These are phyloP conservation scores for Colletotrichum musae DNA, from an alignment of 2,329 filamentous ascomycete species.

Conservation along the genomic window DNA sequence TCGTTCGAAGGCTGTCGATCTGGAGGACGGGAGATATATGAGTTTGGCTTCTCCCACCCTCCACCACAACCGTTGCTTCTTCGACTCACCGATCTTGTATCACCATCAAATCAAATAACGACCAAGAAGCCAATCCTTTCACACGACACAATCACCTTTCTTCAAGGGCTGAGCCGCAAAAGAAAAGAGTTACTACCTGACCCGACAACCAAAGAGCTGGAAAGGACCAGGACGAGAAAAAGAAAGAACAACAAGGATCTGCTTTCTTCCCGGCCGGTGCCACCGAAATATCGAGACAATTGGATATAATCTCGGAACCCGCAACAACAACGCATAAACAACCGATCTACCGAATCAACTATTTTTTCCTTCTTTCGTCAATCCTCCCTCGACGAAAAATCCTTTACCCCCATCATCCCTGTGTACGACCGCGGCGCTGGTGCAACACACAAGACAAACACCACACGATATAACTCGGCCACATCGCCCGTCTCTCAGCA, in stretches of 20 bases:
- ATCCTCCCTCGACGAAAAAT: background rate
- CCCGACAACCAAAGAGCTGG: constrained; percentile 34
- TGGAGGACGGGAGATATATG: constrained; percentile 37
- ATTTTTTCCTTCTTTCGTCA: too few species aligned
- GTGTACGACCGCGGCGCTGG: constrained; percentile 14
- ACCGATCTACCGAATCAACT: background rate
- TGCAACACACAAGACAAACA: background rate
- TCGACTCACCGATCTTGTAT: constrained; percentile 1
- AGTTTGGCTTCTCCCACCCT: constrained; percentile 26
- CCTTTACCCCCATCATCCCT: constrained; percentile 11
- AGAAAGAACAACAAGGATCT: constrained; percentile 27
- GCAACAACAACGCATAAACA: background rate
- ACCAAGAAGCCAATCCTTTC: constrained; percentile 6
- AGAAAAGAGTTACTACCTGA: background rate
- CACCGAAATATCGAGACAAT: constrained; percentile 13
- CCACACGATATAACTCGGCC: constrained; percentile 10
- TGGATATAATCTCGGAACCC: background rate
- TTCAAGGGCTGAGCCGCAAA: constrained; percentile 24
- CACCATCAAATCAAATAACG: background rate
- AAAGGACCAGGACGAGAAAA: constrained; percentile 10
- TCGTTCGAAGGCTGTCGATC: constrained; percentile 11
- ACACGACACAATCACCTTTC: background rate
- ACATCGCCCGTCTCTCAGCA: background rate
- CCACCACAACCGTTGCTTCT: constrained; percentile 8
- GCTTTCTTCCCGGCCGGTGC: constrained; percentile 10